A percentile compares a stretch with the other conserved stretches of the same genome.
Evolutionary conservation across 2,329 filamentous ascomycete genomes (phyloP).

Genomic region (Beauveria pseudobassiana): DNA sequence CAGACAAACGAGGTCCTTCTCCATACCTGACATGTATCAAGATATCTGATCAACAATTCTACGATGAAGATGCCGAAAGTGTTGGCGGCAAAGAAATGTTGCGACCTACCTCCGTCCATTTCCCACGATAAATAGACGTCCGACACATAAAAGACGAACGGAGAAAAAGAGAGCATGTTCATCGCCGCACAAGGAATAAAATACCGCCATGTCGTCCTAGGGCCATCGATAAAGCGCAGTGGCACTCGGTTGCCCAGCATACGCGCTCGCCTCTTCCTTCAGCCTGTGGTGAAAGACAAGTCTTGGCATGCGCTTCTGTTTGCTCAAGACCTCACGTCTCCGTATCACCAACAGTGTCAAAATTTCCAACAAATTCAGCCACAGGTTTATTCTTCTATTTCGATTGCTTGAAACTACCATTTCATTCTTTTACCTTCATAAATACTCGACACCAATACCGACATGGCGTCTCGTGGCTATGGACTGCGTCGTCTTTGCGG

Average conservation of each 20-base stretch:
- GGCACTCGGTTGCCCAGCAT: background rate
- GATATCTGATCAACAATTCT: background rate
- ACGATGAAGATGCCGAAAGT: background rate
- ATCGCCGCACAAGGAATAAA: background rate
- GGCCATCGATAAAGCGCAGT: background rate
- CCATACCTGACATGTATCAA: background rate
- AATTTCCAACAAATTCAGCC: background rate
- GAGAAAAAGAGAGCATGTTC: background rate
- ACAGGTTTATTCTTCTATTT: background rate
- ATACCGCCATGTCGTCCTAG: background rate
- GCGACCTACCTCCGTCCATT: background rate
- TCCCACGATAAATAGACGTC: background rate
- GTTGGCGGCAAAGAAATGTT: background rate
- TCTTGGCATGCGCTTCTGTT: slow-evolving; percentile 1
- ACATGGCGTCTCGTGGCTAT: background rate
- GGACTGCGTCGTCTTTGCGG: background rate
- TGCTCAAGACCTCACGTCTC: background rate
- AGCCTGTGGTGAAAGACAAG: background rate
- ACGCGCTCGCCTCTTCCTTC: slow-evolving; percentile 6
- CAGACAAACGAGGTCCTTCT: too few species aligned
- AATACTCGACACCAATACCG: background rate
- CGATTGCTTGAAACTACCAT: background rate
- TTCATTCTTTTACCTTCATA: background rate
- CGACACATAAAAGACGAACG: background rate
- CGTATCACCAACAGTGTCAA: background rate